Conservation (phyloP, 208 protist species). For the Leishmania arabica region DNA sequence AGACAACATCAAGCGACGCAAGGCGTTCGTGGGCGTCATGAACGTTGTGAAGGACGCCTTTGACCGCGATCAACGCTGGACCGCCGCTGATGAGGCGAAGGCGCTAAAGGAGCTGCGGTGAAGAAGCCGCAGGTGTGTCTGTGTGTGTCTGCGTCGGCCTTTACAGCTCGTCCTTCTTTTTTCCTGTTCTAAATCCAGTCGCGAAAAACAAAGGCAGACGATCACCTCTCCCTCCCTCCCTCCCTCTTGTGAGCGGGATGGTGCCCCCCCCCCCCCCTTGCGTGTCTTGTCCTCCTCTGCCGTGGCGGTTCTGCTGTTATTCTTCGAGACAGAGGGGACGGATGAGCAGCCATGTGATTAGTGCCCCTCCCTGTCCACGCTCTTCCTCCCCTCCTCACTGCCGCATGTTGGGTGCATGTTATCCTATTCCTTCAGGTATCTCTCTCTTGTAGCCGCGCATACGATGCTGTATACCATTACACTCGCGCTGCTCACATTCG, state of each 20-base stretch:
- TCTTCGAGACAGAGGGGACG: neutral
- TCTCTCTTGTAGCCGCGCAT: neutral
- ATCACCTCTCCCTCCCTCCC: neutral
- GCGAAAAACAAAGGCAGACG: neutral
- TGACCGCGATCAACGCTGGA: slow-evolving; percentile 79
- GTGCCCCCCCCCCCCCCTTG: neutral
- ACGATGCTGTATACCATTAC: slow-evolving; percentile 27
- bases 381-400: neutral
- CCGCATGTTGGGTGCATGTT: neutral
- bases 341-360: neutral
- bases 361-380: neutral
- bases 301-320: neutral
- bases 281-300: neutral
- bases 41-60: slow-evolving; percentile 81
- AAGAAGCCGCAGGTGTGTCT: neutral
- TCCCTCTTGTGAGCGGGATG: neutral
- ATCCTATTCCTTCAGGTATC: neutral
- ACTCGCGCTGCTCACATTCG: slow-evolving; percentile 44
- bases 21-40: slow-evolving; percentile 77
- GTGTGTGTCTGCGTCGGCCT: neutral
- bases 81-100: slow-evolving; percentile 48
- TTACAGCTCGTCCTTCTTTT: neutral
- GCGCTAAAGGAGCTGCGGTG: slow-evolving; percentile 25
- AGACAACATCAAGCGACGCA: slow-evolving; percentile 74
- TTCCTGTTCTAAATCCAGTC: neutral